Evolutionary conservation across 2,329 filamentous ascomycete species (phyloP).

Genomic region (Cladosporium sp.): DNA sequence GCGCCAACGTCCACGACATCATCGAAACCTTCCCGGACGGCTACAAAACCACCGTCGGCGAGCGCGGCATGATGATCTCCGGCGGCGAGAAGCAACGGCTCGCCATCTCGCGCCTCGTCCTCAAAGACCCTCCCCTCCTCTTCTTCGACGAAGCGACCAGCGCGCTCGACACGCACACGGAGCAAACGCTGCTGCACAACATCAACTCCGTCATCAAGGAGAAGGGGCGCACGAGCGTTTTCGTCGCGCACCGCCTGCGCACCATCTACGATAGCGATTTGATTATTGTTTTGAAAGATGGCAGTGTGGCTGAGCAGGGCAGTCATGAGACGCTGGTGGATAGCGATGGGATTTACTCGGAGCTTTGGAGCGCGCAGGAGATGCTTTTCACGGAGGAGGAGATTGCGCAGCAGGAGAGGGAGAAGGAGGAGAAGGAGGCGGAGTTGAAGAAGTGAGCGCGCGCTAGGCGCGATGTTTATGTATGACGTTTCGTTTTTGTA

Average conservation of each 20-base stretch:
- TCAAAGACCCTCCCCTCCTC: constrained; percentile 84
- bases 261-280: constrained; percentile 91
- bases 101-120: constrained; percentile 74
- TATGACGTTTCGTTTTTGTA: too few species aligned
- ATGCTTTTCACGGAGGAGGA: constrained; percentile 35
- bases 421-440: constrained; percentile 15
- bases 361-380: constrained; percentile 69
- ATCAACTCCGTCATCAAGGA: constrained; percentile 91
- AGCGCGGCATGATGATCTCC: constrained; percentile 94
- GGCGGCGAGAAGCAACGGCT: constrained; percentile 89
- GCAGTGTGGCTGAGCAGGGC: constrained; percentile 80
- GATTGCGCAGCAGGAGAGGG: constrained; percentile 14
- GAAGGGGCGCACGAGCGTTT: constrained; percentile 85
- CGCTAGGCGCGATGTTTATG: too few species aligned
- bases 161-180: constrained; percentile 88
- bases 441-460: too few species aligned
- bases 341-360: constrained; percentile 72
- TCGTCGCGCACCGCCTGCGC: constrained; percentile 85
- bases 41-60: constrained; percentile 82
- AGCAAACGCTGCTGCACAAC: constrained; percentile 83
- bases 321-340: constrained; percentile 84
- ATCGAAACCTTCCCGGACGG: constrained; percentile 78
- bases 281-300: constrained; percentile 85
- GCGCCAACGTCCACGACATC: constrained; percentile 81
- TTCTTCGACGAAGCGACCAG: constrained; percentile 97